Evolutionary conservation across 1,284 basidiomycete species (phyloP).

Genomic region (Pyrrhoderma lamaoense): DNA sequence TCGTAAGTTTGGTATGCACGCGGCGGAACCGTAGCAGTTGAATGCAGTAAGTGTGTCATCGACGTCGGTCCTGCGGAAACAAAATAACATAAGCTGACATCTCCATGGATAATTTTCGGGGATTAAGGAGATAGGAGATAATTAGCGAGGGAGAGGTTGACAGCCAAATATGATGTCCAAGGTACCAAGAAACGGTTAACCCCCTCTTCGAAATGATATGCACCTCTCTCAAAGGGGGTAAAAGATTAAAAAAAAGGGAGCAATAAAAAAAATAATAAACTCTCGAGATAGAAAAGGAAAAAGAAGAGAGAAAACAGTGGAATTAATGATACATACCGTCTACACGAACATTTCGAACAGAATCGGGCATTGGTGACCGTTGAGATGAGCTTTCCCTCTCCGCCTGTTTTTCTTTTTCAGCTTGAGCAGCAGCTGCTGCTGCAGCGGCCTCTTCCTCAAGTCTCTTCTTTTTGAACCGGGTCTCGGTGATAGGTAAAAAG

Average conservation of each 20-base stretch:
- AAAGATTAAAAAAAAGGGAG: neutral
- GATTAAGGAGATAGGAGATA: no score
- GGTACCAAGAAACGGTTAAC: no score
- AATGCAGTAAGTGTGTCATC: constrained; percentile 81
- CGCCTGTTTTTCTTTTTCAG: constrained; percentile 32
- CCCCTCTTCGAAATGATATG: neutral
- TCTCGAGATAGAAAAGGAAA: neutral
- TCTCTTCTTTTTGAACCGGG: constrained; percentile 94
- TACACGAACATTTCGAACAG: constrained; percentile 19
- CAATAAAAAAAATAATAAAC: neutral
- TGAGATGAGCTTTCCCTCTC: constrained; percentile 19
- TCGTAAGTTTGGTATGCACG: constrained; percentile 85
- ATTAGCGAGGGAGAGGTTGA: no score
- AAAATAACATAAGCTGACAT: no score
- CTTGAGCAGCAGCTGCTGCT: constrained; percentile 30
- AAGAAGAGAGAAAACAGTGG: neutral
- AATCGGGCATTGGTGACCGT: constrained; percentile 21
- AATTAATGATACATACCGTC: constrained; percentile 13
- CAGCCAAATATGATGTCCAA: no score
- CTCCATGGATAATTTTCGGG: no score
- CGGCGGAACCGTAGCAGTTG: constrained; percentile 76
- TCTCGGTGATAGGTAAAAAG: constrained; percentile 97
- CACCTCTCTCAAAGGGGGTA: neutral
- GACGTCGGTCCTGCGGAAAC: constrained; percentile 84
- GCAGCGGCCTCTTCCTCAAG: constrained; percentile 56